Conservation (phyloP, 257 asterid species). For the Leptodermis oblonga region DNA sequence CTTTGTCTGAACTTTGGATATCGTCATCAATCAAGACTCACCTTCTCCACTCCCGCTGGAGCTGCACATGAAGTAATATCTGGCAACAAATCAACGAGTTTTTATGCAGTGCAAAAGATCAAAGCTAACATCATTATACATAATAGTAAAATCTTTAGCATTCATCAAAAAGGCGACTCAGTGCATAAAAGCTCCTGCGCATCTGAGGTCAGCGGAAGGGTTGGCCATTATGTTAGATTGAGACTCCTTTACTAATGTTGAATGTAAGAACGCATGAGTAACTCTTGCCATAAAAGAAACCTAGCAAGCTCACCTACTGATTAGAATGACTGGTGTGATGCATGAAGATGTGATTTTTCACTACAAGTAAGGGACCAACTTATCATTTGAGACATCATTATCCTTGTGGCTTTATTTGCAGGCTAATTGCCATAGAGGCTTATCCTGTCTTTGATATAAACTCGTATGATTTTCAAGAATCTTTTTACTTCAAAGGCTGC, state of each 20-base stretch:
- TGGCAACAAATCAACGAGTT: background rate
- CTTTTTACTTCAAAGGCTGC: background rate
- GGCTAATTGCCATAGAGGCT: background rate
- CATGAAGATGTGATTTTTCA: background rate
- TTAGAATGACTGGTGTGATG: background rate
- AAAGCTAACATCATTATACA: background rate
- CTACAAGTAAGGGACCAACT: background rate
- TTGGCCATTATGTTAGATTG: too few species aligned
- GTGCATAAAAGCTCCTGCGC: background rate
- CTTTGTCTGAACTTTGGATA: background rate
- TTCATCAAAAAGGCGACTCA: background rate
- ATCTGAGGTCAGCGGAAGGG: too few species aligned
- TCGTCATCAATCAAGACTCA: background rate
- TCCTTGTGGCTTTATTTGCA: background rate
- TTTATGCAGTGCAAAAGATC: background rate
- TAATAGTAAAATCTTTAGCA: background rate
- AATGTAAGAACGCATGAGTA: background rate
- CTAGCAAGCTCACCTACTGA: background rate
- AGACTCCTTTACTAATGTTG: background rate
- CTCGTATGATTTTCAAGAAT: background rate
- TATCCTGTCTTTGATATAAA: background rate
- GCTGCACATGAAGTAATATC: background rate
- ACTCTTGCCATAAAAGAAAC: background rate
- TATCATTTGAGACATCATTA: background rate
- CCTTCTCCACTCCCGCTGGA: background rate